Conservation (phyloP, 202 grass and related monocot species). For the Schoenoplectus tabernaemontani region DNA sequence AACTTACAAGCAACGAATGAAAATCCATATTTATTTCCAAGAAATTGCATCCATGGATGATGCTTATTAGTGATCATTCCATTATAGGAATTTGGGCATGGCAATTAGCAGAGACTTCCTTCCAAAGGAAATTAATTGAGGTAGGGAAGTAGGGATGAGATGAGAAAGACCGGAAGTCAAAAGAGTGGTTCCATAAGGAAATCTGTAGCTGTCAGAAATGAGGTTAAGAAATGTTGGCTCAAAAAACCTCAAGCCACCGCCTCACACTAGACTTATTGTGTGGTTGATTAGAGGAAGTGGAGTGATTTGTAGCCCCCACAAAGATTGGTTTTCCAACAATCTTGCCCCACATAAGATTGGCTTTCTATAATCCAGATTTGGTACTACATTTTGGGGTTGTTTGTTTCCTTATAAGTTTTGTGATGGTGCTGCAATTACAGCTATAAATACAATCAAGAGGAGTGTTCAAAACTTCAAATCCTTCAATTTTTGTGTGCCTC, state of each 20-base stretch:
- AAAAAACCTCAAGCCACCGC: background rate
- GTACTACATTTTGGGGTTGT: background rate
- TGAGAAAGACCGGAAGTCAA: background rate
- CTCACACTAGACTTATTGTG: background rate
- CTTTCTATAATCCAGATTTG: background rate
- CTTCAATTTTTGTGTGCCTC: no score
- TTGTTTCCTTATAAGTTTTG: no score
- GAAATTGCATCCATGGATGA: background rate
- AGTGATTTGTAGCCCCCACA: slow-evolving; percentile 16
- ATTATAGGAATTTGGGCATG: background rate
- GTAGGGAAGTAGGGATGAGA: background rate
- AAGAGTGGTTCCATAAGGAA: background rate
- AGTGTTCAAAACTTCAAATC: no score
- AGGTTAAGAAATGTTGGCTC: background rate
- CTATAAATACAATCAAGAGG: no score
- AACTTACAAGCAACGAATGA: no score
- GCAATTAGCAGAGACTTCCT: background rate
- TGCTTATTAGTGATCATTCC: background rate
- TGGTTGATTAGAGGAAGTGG: background rate
- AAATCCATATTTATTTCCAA: background rate
- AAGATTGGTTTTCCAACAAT: slow-evolving; percentile 4
- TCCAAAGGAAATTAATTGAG: background rate
- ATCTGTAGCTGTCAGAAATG: no score
- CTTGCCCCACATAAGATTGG: slow-evolving; percentile 11
- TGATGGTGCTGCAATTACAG: no score